These are phyloP conservation scores for Candida sp. DNA, from an alignment of 1,139 yeast genomes.

Conservation along the genomic window DNA sequence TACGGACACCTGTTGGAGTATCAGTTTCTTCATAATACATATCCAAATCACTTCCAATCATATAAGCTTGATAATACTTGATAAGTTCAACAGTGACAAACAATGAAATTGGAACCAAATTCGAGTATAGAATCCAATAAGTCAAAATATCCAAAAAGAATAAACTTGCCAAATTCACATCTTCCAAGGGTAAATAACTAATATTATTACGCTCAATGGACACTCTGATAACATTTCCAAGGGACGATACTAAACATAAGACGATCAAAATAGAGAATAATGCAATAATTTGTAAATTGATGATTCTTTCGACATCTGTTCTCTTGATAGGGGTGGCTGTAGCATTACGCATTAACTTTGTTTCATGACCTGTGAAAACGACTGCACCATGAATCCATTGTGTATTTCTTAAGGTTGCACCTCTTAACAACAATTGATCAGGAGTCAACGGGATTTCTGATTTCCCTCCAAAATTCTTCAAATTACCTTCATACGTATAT, in stretches of 20 bases:
- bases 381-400: conserved; percentile 95
- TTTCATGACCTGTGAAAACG: conserved; percentile 96
- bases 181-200: conserved; percentile 65
- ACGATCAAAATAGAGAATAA: conserved; percentile 76
- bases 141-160: conserved; percentile 89
- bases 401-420: conserved; percentile 93
- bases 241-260: conserved; percentile 73
- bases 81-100: conserved; percentile 96
- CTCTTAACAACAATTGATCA: conserved; percentile 87
- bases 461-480: conserved; percentile 51
- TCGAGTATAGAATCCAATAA: conserved; percentile 94
- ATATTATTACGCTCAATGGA: conserved; percentile 51
- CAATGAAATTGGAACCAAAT: conserved; percentile 90
- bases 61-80: conserved; percentile 90
- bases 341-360: conserved; percentile 97
- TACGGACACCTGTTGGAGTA: conserved; percentile 92
- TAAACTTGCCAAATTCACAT: conserved; percentile 62
- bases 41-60: conserved; percentile 93
- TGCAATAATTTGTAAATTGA: conserved; percentile 87
- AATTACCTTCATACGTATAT: conserved; percentile 90
- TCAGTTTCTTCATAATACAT: conserved; percentile 86
- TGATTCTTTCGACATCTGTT: conserved; percentile 95
- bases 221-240: conserved; percentile 82
- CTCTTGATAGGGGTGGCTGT: conserved; percentile 97
- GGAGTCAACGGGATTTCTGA: conserved; percentile 74